Evolutionary conservation across 805 yeast genomes (phyloP).

Genomic region (Candida tibetensis): DNA sequence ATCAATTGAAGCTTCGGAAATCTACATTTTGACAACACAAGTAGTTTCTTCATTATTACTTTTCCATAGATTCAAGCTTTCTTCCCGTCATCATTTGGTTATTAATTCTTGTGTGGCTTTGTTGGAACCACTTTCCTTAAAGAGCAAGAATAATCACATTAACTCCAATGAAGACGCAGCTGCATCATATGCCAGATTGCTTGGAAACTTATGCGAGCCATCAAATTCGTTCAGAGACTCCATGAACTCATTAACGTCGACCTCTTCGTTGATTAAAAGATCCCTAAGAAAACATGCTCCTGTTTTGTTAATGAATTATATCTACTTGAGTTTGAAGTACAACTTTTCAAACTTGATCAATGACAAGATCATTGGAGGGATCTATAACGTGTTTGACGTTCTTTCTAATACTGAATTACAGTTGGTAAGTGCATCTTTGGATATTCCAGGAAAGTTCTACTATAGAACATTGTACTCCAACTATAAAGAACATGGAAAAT

Average conservation of each 20-base stretch:
- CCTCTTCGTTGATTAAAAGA: conserved; percentile 52
- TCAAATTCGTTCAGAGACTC: conserved; percentile 23
- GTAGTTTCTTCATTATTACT: conserved; percentile 60
- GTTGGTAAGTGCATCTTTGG: conserved; percentile 61
- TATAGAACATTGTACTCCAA: conserved; percentile 67
- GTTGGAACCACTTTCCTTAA: conserved; percentile 45
- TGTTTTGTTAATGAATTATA: conserved; percentile 55
- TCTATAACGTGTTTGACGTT: conserved; percentile 65
- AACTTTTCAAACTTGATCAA: conserved; percentile 48
- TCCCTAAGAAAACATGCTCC: conserved; percentile 65
- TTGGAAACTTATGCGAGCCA: conserved; percentile 76
- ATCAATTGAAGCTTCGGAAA: conserved; percentile 16
- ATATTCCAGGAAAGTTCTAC: conserved; percentile 63
- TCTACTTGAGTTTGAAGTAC: conserved; percentile 48
- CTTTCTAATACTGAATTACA: conserved; percentile 65
- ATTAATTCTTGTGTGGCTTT: conserved; percentile 47
- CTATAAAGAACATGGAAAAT: conserved; percentile 75
- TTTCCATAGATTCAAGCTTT: conserved; percentile 65
- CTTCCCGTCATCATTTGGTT: conserved; percentile 71
- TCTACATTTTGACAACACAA: conserved; percentile 42
- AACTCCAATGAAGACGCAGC: conserved; percentile 38
- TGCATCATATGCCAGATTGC: conserved; percentile 51
- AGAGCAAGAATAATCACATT: conserved; percentile 14
- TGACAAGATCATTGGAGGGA: conserved; percentile 50
- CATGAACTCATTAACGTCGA: conserved; percentile 47